Base-by-base conservation (phyloP, 371 early-diverging fungal species). In the Mortierella sp. region DNA sequence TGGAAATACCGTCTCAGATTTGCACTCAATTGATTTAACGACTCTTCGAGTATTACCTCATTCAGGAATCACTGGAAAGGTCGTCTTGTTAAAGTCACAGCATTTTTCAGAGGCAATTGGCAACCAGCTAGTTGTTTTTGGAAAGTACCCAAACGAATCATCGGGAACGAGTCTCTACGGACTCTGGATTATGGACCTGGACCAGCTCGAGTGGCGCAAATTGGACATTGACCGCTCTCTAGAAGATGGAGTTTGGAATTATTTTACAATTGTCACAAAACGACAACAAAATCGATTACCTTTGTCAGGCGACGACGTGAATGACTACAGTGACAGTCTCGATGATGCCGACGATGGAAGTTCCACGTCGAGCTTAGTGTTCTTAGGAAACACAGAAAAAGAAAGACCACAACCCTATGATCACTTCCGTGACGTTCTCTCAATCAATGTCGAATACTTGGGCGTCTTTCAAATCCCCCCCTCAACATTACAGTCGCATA, bases 51-150 rank as follows among this genome's bases (percentile, higher is more conserved):
- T 83, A 9, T 68, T 73, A 13, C 83, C 76, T 2, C 82, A 83
- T 58, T 37, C 66, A 2, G 82, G 80, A 22, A 83, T 83, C 28
- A 83, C 85, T 26, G 82, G 83, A 10, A 85, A 88, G 49, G 86
- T 90, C 63, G 90, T 89, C 7, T 70, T 90, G 19, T 72, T 89
- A 29, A 88, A 89, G 66, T 89, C 90, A 15, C 91, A 91, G 47
- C 91, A 90, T 72, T 91, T 91, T 68, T 89, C 87, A 58, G 91
- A 92, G 72, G 81, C 87, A 0, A 81, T 92, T 6, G 90, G 90
- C 51, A 89, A 89, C 65, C 76, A 86, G 8, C 73, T 92, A 0
- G 85, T 92, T 0, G 89, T 91, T 2, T 89, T 89, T 84, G 89
- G 90, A 13, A 82, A 86, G 13, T 86, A 86, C 26, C 77, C 83